Percentiles rank a stretch among this genome's conserved stretches.
Conservation (phyloP, 257 asterid species). For the Solanum rostratum region DNA sequence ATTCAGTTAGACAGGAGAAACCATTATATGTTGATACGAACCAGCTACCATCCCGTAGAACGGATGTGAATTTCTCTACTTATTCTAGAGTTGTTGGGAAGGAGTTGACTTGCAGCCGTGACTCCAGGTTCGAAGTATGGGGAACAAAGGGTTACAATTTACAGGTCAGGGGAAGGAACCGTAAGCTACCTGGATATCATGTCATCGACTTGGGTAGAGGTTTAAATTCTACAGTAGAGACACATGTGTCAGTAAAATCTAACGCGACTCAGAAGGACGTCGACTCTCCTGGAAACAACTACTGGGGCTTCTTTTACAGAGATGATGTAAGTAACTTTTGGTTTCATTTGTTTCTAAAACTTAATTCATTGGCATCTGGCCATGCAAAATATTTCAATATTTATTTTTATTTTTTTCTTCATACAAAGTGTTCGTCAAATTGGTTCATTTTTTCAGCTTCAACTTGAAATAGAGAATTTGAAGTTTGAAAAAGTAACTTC, state of each 20-base stretch:
- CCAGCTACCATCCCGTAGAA: slow-evolving; percentile 86
- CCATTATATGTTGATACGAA: slow-evolving; percentile 48
- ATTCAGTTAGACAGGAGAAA: slow-evolving; percentile 48
- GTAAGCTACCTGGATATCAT: slow-evolving; percentile 57
- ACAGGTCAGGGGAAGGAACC: slow-evolving; percentile 66
- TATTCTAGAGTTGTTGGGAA: slow-evolving; percentile 70
- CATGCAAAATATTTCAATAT: not conserved
- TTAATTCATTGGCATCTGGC: not conserved
- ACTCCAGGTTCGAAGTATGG: slow-evolving; percentile 92
- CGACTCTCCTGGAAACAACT: slow-evolving; percentile 42
- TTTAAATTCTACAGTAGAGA: slow-evolving; percentile 39
- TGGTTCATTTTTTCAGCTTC: not conserved
- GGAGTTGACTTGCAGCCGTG: slow-evolving; percentile 67
- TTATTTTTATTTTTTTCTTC: not conserved
- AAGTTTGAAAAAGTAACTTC: not conserved
- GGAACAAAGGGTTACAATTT: slow-evolving; percentile 73
- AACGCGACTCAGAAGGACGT: slow-evolving; percentile 17
- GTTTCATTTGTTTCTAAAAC: not conserved
- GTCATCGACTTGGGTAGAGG: slow-evolving; percentile 42
- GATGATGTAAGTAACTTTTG: slow-evolving; percentile 56
- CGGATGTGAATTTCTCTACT: slow-evolving; percentile 78
- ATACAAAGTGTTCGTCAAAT: not conserved
- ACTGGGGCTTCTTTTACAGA: slow-evolving; percentile 55
- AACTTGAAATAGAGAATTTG: not conserved
- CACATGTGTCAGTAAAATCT: slow-evolving; percentile 10